Evolutionary conservation across 306 rosid genomes (phyloP), one percentile per base, ranked within the genome.

Genomic region (Luffa aegyptiaca): DNA sequence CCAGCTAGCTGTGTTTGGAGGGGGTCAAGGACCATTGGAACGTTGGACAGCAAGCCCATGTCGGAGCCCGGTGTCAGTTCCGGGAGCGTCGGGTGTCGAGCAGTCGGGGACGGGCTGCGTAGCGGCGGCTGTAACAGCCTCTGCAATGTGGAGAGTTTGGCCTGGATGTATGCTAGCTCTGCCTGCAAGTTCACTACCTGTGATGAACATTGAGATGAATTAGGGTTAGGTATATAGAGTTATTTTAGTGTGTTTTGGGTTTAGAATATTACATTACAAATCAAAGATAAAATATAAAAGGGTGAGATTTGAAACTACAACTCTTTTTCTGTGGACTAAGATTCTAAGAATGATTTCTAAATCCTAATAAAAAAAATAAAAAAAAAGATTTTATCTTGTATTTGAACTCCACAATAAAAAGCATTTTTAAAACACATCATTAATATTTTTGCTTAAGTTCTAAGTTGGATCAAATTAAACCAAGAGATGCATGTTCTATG

Each of bases 161-260:
- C 97, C 56, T 90, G 97, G 56, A 87, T 94, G 48, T 85, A 89
- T 20, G 94, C 90, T 58, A 92, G 77, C 81, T 94, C 97, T 45
- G 96, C 90, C 78, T 92, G 96, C 91, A 92, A 87, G 82, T 88
- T 92, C 73, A 92, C 89, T 0, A 89, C 96, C 98, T 94, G 72
- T 82, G 8, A 58, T 26, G 18, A n/a, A 69, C 36, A 44, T 44
- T 10, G 53, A n/a, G 10, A n/a, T 42, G 75, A 69, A 69, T 42
- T 68, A 68, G 75, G 75, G 75, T 69, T 69, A 69, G 55, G 75
- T 37, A 13, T 33, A 61, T 21, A 18, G 26, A 0, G 33, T 8
- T 18, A 56, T 56, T 56, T 6, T 56, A 56, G 8, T n/a, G 26
- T 57, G 5, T 56, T 56, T n/a, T 56, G 7, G 5, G 11, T 3